Percentiles rank a stretch among this genome's conserved stretches.
Evolutionary conservation across 2,329 filamentous ascomycete genomes (phyloP).

Genomic region (Daldinia sp.): DNA sequence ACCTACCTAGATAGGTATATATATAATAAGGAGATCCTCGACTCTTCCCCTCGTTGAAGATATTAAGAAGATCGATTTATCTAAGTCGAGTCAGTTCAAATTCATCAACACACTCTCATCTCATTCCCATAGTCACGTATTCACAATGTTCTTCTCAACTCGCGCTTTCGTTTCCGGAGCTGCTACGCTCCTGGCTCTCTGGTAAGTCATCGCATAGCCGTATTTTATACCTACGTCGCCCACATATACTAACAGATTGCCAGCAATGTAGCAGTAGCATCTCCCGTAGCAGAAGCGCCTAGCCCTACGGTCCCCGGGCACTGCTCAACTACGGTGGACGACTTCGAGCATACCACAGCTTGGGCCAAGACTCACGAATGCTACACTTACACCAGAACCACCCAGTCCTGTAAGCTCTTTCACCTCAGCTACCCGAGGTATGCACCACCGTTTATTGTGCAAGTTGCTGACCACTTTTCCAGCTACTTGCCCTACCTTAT

Average conservation of each 20-base stretch:
- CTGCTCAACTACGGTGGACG: conserved; percentile 40
- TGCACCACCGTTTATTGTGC: conserved; percentile 5
- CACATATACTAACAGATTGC: neutral
- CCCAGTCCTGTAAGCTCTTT: conserved; percentile 33
- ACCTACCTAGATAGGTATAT: no score
- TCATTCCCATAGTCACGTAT: neutral
- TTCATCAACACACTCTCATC: neutral
- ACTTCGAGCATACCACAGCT: conserved; percentile 35
- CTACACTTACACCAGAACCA: conserved; percentile 38
- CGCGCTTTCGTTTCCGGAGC: conserved; percentile 20
- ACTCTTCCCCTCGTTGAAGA: neutral
- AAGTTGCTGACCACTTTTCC: conserved; percentile 17
- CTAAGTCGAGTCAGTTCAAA: neutral
- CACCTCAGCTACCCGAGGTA: no score
- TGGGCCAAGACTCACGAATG: conserved; percentile 38
- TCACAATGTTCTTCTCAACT: conserved; percentile 33
- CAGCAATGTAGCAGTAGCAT: conserved; percentile 30
- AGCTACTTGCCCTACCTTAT: conserved; percentile 41
- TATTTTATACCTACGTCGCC: neutral
- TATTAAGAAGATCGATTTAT: neutral
- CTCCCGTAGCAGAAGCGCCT: conserved; percentile 10
- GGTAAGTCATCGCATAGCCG: conserved; percentile 25
- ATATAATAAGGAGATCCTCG: neutral
- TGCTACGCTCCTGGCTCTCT: conserved; percentile 29
- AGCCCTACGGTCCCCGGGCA: conserved; percentile 31